Evolutionary conservation across 2,329 filamentous ascomycete species (phyloP), one percentile per base, ranked within the genome.

Genomic region (Cytospora piceicola): DNA sequence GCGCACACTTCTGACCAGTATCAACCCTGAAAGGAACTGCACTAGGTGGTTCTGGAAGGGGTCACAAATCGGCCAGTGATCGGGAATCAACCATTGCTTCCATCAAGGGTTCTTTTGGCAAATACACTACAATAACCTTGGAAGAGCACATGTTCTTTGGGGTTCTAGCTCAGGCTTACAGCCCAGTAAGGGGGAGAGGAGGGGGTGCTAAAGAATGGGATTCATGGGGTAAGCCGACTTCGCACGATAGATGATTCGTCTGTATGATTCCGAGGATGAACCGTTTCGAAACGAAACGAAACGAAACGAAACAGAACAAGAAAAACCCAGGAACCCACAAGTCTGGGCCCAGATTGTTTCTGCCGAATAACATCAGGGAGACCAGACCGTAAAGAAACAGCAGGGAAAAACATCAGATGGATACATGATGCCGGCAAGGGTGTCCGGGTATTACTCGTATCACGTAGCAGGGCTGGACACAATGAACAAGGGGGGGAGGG

Each of bases 371-470:
- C 53, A 57, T 29, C 61, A 55, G 34, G 61, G 30, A 29, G 46
- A 63, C 53, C 60, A 63, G 60, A 63, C 60, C 60, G 60, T 39
- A 57, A 51, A 63, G 60, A 63, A 57, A 63, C 53, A 55, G 53
- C 30, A 52, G 24, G 36, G 24, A 20, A 57, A 56, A 63, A 63
- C 61, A 63, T 57, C 39, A 63, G 61, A 63, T 57, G 61, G 39
- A 32, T 57, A 57, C 61, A 63, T 30, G 53, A 52, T 27, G 53
- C 53, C 42, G 22, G 53, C 61, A 57, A 36, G 61, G 61, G 12
- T 52, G 22, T 12, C 49, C 53, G n/a, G 60, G 39, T 24, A 36
- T 51, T 53, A 63, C 61, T 55, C 56, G 53, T 52, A 36, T 57
- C 61, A 63, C 61, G 36, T 63, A 32, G 53, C 61, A 63, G 53